Conservation (phyloP, 345 rosid genomes). For the Populus euphratica region DNA sequence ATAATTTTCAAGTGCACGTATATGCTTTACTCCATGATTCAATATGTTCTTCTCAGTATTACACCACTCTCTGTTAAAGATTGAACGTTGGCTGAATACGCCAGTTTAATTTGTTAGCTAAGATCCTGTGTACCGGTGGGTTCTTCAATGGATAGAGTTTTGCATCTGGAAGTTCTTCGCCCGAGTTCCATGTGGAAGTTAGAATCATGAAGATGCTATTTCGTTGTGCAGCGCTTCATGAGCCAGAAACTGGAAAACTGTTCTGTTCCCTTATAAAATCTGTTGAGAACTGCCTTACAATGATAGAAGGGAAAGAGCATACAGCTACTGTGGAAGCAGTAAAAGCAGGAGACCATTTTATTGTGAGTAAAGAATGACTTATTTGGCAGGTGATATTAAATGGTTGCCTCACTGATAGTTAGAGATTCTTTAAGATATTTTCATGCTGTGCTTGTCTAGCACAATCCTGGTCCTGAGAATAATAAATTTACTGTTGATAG, state of each 20-base stretch:
- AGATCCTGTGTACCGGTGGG: not conserved
- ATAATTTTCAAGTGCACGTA: not conserved
- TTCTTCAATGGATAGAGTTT: not conserved
- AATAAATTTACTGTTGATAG: not conserved
- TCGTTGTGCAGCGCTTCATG: conserved; percentile 35
- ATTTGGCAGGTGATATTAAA: not conserved
- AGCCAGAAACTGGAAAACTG: conserved; percentile 35
- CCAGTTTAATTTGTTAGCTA: not conserved
- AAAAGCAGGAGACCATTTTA: not conserved
- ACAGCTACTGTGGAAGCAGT: not conserved
- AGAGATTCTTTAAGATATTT: not conserved
- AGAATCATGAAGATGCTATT: not conserved
- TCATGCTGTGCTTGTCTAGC: not conserved
- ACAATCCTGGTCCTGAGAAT: not conserved
- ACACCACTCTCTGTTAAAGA: not conserved
- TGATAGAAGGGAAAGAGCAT: not conserved
- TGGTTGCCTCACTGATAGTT: not conserved
- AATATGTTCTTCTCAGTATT: not conserved
- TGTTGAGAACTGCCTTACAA: conserved; percentile 26
- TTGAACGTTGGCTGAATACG: not conserved
- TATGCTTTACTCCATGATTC: not conserved
- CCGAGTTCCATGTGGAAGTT: conserved; percentile 1
- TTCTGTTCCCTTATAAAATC: conserved; percentile 27
- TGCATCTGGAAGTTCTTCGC: not conserved
- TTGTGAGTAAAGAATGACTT: not conserved